These are phyloP conservation scores for Aspergillus ellipticus DNA, from an alignment of 495 filamentous ascomycete species.

Conservation along the genomic window DNA sequence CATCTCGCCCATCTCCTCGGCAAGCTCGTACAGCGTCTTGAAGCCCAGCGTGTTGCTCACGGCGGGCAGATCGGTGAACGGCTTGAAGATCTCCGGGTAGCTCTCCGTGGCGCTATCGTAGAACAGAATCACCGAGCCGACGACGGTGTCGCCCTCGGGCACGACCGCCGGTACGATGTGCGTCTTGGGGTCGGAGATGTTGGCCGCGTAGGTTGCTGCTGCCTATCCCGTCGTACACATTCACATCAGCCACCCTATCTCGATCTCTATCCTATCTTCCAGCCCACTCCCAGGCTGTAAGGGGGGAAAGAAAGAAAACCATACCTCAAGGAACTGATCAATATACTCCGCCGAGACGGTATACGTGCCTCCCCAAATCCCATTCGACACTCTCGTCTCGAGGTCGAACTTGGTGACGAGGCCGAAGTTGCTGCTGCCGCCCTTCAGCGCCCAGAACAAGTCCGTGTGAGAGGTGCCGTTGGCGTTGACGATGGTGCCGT, in stretches of 20 bases:
- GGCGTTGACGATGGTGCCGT: constrained; percentile 53
- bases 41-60: constrained; percentile 31
- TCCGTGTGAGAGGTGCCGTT: constrained; percentile 49
- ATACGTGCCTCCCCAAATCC: constrained; percentile 43
- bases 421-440: constrained; percentile 53
- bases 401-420: constrained; percentile 50
- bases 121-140: constrained; percentile 36
- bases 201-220: constrained; percentile 25
- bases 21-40: constrained; percentile 33
- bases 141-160: constrained; percentile 19
- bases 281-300: not conserved
- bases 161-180: constrained; percentile 34
- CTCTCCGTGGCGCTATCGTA: constrained; percentile 29
- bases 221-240: constrained; percentile 15
- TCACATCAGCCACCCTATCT: not conserved
- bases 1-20: constrained; percentile 24
- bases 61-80: constrained; percentile 34
- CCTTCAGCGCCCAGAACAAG: constrained; percentile 59
- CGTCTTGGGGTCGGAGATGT: constrained; percentile 31
- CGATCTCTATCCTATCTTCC: not conserved
- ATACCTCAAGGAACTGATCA: constrained; percentile 28
- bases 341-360: constrained; percentile 29
- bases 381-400: constrained; percentile 44
- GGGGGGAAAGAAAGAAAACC: not conserved
- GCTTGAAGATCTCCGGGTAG: constrained; percentile 32